Evolutionary conservation across 495 filamentous ascomycete genomes (phyloP).

Genomic region (Clohesyomyces aquaticus): DNA sequence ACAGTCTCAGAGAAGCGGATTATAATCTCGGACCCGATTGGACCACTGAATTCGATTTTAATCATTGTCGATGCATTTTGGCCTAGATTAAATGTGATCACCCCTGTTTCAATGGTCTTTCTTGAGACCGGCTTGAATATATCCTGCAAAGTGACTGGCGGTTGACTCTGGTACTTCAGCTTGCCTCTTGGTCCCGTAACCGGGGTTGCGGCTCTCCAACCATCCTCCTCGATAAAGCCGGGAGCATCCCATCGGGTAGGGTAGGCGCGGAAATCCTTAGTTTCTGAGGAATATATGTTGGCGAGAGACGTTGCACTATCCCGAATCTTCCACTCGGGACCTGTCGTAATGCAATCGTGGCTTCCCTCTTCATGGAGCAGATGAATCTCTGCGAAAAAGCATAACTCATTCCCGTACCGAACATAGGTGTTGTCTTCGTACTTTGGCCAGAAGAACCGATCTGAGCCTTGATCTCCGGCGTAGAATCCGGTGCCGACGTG

Average conservation of each 20-base stretch:
- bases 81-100: background rate
- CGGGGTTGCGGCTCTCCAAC: background rate
- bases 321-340: background rate
- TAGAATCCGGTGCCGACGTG: conserved; percentile 1
- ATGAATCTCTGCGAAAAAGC: background rate
- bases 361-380: background rate
- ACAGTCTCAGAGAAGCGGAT: background rate
- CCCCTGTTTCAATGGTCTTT: background rate
- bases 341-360: background rate
- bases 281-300: background rate
- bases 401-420: background rate
- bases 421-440: conserved; percentile 2
- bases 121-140: background rate
- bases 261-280: background rate
- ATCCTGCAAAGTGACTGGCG: background rate
- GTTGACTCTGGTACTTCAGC: conserved; percentile 3
- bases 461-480: background rate
- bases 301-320: background rate
- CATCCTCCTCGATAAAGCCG: background rate
- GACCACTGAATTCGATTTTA: background rate
- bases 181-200: background rate
- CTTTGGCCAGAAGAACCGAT: background rate
- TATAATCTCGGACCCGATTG: background rate
- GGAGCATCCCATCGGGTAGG: background rate
- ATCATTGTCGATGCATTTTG: background rate